These are phyloP conservation scores for Penicillium sp. DNA, from an alignment of 2,329 filamentous ascomycete genomes.

Conservation along the genomic window DNA sequence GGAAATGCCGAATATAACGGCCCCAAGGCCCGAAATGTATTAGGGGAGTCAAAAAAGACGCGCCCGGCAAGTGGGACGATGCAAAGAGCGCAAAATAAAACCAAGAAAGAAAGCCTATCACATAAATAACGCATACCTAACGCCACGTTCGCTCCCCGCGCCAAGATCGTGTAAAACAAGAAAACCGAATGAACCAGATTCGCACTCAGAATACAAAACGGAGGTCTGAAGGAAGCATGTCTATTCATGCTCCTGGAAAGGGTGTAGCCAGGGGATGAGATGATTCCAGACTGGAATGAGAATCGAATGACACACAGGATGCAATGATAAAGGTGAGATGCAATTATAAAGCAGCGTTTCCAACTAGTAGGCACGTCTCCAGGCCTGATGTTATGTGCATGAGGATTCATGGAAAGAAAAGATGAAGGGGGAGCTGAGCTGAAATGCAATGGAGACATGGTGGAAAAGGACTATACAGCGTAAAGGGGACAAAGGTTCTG, in stretches of 20 bases:
- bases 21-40: constrained; percentile 12
- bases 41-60: constrained; percentile 2
- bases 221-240: constrained; percentile 10
- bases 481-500: not conserved
- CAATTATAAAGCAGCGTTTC: constrained; percentile 1
- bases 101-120: constrained; percentile 7
- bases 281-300: not conserved
- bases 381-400: constrained; percentile 21
- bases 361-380: constrained; percentile 1
- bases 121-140: constrained; percentile 11
- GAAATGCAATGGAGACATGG: constrained; percentile 5
- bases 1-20: constrained; percentile 7
- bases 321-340: not conserved
- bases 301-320: not conserved
- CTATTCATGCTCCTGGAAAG: constrained; percentile 11
- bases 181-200: constrained; percentile 10
- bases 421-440: constrained; percentile 3
- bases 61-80: constrained; percentile 6
- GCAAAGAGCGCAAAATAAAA: constrained; percentile 5
- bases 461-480: constrained; percentile 17
- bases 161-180: constrained; percentile 18
- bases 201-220: constrained; percentile 1
- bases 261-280: not conserved
- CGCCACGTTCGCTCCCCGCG: constrained; percentile 14
- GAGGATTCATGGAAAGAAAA: constrained; percentile 8